Evolutionary conservation across 805 yeast genomes (phyloP).

Genomic region (Candida ficus): DNA sequence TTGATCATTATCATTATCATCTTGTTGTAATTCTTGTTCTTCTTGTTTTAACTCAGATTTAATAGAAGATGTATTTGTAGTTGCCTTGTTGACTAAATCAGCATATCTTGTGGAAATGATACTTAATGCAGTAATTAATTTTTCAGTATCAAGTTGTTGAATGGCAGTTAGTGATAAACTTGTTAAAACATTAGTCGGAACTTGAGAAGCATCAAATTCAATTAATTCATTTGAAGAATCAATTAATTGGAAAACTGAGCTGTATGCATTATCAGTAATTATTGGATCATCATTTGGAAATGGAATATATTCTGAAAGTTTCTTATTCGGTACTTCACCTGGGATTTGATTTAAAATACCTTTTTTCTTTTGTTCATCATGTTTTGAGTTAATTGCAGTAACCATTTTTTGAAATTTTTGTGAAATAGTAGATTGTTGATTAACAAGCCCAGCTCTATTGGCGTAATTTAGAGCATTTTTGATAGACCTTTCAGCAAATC

Average conservation of each 20-base stretch:
- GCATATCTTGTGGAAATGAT: constrained; percentile 64
- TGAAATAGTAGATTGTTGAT: constrained; percentile 15
- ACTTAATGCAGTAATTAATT: constrained; percentile 61
- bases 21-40: constrained; percentile 20
- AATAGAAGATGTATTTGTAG: constrained; percentile 10
- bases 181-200: constrained; percentile 60
- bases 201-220: constrained; percentile 61
- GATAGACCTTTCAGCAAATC: constrained; percentile 59
- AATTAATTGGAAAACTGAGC: constrained; percentile 63
- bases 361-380: constrained; percentile 23
- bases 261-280: constrained; percentile 44
- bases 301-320: constrained; percentile 18
- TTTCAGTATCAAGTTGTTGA: constrained; percentile 43
- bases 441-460: constrained; percentile 31
- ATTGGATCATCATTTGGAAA: constrained; percentile 31
- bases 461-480: constrained; percentile 39
- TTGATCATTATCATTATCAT: constrained; percentile 23
- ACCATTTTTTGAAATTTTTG: constrained; percentile 17
- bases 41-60: constrained; percentile 28
- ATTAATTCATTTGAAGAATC: constrained; percentile 55
- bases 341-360: constrained; percentile 22
- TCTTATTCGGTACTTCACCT: constrained; percentile 26
- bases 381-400: constrained; percentile 18
- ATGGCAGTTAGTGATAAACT: constrained; percentile 67
- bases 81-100: constrained; percentile 32